Evolutionary conservation across 495 filamentous ascomycete species (phyloP).

Genomic region (Hypoxylon crocopeplum): DNA sequence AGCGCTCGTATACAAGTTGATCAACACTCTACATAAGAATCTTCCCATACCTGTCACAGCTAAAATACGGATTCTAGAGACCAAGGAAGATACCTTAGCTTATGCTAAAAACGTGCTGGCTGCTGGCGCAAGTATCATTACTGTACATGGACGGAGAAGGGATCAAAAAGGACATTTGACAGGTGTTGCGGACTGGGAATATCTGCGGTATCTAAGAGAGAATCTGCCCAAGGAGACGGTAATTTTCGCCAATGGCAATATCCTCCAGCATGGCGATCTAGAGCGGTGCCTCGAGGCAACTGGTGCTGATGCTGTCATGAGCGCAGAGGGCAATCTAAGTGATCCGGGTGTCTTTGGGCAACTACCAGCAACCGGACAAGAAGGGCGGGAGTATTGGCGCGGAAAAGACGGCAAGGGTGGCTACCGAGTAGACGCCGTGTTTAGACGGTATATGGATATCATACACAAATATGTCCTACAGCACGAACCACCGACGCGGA

Average conservation of each 20-base stretch:
- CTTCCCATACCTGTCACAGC: conserved; percentile 86
- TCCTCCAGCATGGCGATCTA: conserved; percentile 84
- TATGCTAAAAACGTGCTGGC: conserved; percentile 89
- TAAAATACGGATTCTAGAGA: conserved; percentile 91
- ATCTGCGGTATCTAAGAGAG: conserved; percentile 81
- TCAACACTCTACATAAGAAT: conserved; percentile 75
- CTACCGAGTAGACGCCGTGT: conserved; percentile 85
- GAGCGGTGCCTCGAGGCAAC: conserved; percentile 80
- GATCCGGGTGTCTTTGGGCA: conserved; percentile 86
- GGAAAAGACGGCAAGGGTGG: conserved; percentile 82
- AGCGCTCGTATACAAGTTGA: conserved; percentile 77
- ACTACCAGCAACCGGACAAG: conserved; percentile 66
- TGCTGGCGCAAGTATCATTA: conserved; percentile 90
- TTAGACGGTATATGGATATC: conserved; percentile 89
- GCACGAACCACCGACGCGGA: conserved; percentile 63
- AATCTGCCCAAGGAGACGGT: conserved; percentile 86
- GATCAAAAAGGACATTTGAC: conserved; percentile 98
- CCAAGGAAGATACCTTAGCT: conserved; percentile 80
- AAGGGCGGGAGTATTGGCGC: conserved; percentile 83
- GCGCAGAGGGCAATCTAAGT: conserved; percentile 89
- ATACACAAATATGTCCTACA: conserved; percentile 77
- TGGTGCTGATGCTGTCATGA: conserved; percentile 93
- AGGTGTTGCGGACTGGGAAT: conserved; percentile 88
- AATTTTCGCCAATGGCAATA: conserved; percentile 96
- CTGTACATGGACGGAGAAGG: conserved; percentile 85